Evolutionary conservation across 2,329 filamentous ascomycete species (phyloP).

Genomic region (Daldinia sp.): DNA sequence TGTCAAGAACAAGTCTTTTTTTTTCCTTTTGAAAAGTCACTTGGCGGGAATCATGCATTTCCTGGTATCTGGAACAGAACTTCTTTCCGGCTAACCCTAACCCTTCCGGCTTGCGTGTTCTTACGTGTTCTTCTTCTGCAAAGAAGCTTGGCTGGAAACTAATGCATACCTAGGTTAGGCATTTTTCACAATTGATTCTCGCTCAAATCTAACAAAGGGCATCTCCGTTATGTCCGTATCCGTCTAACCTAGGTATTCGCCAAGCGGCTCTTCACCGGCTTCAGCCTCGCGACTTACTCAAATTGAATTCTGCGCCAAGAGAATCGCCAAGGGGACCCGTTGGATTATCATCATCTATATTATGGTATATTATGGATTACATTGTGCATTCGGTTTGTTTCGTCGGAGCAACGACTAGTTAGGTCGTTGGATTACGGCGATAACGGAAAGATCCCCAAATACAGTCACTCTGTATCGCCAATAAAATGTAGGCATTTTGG

Average conservation of each 20-base stretch:
- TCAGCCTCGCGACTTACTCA: neutral
- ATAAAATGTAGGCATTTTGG: neutral
- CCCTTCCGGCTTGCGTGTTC: neutral
- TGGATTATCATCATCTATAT: neutral
- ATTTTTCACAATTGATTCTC: neutral
- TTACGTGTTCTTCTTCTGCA: neutral
- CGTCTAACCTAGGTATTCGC: neutral
- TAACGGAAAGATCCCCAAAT: neutral
- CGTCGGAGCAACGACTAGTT: neutral
- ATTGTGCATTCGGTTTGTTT: neutral
- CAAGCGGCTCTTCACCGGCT: neutral
- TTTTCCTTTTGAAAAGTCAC: neutral
- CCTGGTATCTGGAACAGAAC: slow-evolving; percentile 9
- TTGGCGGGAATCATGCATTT: neutral
- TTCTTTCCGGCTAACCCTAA: neutral
- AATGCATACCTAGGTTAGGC: no score
- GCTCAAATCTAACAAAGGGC: neutral
- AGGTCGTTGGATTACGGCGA: neutral
- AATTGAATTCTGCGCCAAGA: neutral
- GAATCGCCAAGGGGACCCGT: no score
- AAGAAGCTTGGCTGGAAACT: neutral
- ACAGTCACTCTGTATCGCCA: neutral
- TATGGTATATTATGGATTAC: no score
- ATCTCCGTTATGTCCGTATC: neutral
- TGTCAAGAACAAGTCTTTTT: neutral